Evolutionary conservation across 2,329 filamentous ascomycete genomes (phyloP).

Genomic region (Fusarium tuaranense): DNA sequence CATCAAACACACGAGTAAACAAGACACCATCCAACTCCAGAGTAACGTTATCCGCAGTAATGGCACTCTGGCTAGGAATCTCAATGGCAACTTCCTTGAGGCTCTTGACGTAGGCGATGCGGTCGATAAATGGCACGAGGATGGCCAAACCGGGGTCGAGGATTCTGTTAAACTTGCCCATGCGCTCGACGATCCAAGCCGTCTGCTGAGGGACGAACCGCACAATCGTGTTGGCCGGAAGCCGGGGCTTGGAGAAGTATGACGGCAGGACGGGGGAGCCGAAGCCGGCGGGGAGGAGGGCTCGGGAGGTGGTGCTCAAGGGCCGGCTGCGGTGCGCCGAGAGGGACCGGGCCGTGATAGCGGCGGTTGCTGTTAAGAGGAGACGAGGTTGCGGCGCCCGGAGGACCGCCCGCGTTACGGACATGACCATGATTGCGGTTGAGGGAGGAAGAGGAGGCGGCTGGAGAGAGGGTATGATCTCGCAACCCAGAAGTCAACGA

Average conservation of each 20-base stretch:
- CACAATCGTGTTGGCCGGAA: conserved; percentile 94
- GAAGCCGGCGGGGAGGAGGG: conserved; percentile 50
- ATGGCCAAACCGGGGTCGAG: conserved; percentile 91
- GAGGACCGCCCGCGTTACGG: conserved; percentile 47
- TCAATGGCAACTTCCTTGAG: conserved; percentile 97
- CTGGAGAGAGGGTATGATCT: conserved; percentile 19
- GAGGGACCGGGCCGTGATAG: conserved; percentile 28
- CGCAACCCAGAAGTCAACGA: conserved; percentile 23
- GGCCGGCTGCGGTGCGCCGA: conserved; percentile 39
- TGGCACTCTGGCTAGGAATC: conserved; percentile 97
- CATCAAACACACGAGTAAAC: conserved; percentile 96
- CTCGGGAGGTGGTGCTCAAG: conserved; percentile 48
- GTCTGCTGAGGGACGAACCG: conserved; percentile 99
- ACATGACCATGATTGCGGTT: conserved; percentile 44
- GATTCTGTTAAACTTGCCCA: conserved; percentile 97
- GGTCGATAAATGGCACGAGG: conserved; percentile 89
- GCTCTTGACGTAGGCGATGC: conserved; percentile 97
- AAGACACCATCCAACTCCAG: conserved; percentile 95
- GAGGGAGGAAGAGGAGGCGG: background rate
- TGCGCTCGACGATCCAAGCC: conserved; percentile 99
- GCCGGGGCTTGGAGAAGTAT: conserved; percentile 81
- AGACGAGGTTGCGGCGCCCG: conserved; percentile 41
- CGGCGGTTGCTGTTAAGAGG: conserved; percentile 27
- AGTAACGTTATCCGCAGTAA: conserved; percentile 98
- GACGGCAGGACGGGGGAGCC: conserved; percentile 62